Conservation (phyloP, 2,329 filamentous ascomycete genomes). For the Xylariaceae sp. region DNA sequence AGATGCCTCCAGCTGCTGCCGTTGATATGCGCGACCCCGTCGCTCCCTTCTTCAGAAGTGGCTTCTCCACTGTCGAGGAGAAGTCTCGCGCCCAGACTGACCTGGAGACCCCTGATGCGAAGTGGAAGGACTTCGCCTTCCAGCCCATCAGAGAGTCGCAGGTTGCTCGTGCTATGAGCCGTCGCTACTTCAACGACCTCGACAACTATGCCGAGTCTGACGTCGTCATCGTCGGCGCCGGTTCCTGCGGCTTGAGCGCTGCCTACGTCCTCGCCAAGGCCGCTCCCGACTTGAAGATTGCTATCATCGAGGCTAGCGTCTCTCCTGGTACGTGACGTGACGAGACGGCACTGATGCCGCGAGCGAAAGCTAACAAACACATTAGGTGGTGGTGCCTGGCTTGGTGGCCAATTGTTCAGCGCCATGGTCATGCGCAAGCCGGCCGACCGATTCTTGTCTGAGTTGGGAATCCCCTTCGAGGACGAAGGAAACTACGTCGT, state of each 20-base stretch:
- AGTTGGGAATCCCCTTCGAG: conserved; percentile 79
- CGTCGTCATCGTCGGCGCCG: conserved; percentile 88
- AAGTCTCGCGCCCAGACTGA: conserved; percentile 42
- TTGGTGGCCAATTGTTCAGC: conserved; percentile 89
- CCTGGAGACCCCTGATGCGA: conserved; percentile 61
- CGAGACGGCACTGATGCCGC: not conserved
- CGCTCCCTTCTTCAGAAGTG: conserved; percentile 45
- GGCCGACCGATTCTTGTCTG: conserved; percentile 75
- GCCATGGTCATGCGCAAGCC: conserved; percentile 96
- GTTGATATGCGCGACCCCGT: conserved; percentile 53
- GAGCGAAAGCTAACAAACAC: conserved; percentile 1
- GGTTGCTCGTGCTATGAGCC: conserved; percentile 88
- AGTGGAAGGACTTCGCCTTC: conserved; percentile 80
- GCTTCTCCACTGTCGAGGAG: conserved; percentile 36
- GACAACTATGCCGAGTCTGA: conserved; percentile 88
- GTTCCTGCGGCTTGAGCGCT: conserved; percentile 78
- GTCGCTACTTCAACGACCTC: conserved; percentile 86
- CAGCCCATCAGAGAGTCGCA: conserved; percentile 84
- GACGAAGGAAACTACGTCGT: conserved; percentile 86
- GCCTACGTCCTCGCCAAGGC: conserved; percentile 79
- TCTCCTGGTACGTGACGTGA: conserved; percentile 51
- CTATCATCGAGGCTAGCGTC: conserved; percentile 82
- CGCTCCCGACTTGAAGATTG: conserved; percentile 85
- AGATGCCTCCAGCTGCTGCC: conserved; percentile 75
- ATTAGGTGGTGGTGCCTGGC: conserved; percentile 77